phyloP scores from a whole-genome alignment of 805 yeast genomes.

The Yueomyces sp. region DNA sequence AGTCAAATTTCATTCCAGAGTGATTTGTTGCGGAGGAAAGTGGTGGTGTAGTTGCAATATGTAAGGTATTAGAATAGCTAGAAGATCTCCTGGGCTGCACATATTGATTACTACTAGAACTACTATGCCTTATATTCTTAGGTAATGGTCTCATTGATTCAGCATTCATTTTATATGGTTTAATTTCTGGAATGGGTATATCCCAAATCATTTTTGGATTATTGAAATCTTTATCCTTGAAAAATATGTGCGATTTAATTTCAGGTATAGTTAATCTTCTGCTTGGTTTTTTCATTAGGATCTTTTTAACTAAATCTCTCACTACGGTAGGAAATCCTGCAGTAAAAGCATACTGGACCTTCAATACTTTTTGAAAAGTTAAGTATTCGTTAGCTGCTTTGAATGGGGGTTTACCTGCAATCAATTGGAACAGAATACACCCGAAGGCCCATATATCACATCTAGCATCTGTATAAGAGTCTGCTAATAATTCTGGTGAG shows the following conservation, averaged over 20 bases:
- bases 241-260: conserved; percentile 54
- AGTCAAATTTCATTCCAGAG: too few relatives aligned
- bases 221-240: conserved; percentile 39
- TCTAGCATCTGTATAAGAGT: conserved; percentile 73
- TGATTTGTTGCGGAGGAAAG: too few relatives aligned
- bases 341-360: conserved; percentile 67
- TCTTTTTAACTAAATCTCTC: conserved; percentile 60
- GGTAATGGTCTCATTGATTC: conserved; percentile 72
- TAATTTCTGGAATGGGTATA: conserved; percentile 44
- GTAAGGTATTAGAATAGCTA: too few relatives aligned
- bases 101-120: too few relatives aligned
- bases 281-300: conserved; percentile 50
- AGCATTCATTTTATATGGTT: conserved; percentile 64
- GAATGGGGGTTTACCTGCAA: conserved; percentile 84
- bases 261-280: conserved; percentile 44
- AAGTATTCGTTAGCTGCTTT: conserved; percentile 72
- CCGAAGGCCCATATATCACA: conserved; percentile 99
- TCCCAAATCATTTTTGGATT: conserved; percentile 45
- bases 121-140: not conserved
- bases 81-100: too few relatives aligned
- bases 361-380: conserved; percentile 71
- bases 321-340: conserved; percentile 71
- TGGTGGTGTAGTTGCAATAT: too few relatives aligned
- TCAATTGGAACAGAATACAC: conserved; percentile 88
- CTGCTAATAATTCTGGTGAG: conserved; percentile 67